Percentiles rank a stretch among this genome's conserved stretches.
These are phyloP conservation scores for Alternaria incomplexa DNA, from an alignment of 2,329 filamentous ascomycete genomes.

Conservation along the genomic window DNA sequence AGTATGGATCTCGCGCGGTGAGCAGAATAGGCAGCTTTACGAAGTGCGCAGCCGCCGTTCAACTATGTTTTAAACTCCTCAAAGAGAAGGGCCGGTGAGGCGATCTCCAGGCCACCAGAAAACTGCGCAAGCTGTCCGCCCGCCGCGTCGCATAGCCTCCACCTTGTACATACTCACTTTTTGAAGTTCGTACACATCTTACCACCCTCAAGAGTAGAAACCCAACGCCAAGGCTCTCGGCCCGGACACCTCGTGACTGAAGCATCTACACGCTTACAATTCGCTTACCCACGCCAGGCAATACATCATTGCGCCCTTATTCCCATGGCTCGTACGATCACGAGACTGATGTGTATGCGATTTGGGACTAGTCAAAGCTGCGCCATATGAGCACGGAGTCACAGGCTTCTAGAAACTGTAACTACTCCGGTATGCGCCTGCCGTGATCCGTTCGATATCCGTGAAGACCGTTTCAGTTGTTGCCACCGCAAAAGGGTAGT, in stretches of 20 bases:
- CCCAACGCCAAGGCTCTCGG: constrained; percentile 15
- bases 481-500: background rate
- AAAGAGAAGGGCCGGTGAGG: background rate
- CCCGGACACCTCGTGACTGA: constrained; percentile 4
- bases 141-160: background rate
- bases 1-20: constrained; percentile 2
- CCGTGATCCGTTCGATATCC: constrained; percentile 3
- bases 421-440: constrained; percentile 2
- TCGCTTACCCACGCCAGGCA: constrained; percentile 4
- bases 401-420: background rate
- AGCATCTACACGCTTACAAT: background rate
- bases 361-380: constrained; percentile 10
- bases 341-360: constrained; percentile 3
- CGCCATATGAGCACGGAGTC: constrained; percentile 2
- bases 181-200: background rate
- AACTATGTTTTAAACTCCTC: background rate
- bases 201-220: background rate
- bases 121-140: background rate
- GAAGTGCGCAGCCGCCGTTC: background rate
- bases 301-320: constrained; percentile 1
- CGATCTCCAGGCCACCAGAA: background rate
- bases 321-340: constrained; percentile 8
- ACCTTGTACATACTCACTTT: background rate
- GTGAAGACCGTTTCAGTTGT: background rate
- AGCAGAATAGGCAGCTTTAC: background rate